Evolutionary conservation across 345 rosid species (phyloP).

Genomic region (sweet orange (Citrus sinensis)): DNA sequence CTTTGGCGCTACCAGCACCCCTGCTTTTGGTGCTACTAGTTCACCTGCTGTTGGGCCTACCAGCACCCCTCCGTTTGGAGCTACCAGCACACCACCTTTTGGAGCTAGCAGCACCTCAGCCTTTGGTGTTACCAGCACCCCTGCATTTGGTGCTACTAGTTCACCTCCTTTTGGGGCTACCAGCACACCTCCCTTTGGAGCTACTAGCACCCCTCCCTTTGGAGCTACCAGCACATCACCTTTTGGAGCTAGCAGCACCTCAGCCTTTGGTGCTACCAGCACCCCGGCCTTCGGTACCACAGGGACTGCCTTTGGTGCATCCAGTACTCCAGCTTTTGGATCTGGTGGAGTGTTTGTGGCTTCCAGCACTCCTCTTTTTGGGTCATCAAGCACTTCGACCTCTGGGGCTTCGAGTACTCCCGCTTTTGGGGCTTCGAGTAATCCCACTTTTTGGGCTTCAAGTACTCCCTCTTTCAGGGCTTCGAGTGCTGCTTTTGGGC

Average conservation of each 20-base stretch:
- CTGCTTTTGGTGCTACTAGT: conserved; percentile 33
- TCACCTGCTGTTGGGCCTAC: too few relatives aligned
- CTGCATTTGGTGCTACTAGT: too few relatives aligned
- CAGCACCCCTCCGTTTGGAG: too few relatives aligned
- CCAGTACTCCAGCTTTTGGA: conserved; percentile 49
- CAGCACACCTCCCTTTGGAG: too few relatives aligned
- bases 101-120: too few relatives aligned
- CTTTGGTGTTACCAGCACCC: too few relatives aligned
- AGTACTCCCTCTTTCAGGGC: conserved; percentile 32
- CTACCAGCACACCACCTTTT: too few relatives aligned
- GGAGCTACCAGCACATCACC: conserved; percentile 35
- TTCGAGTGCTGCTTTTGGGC: conserved; percentile 37
- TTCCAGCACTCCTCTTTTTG: conserved; percentile 41
- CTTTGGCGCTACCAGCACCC: conserved; percentile 21
- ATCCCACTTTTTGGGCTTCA: conserved; percentile 31
- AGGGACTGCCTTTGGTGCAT: conserved; percentile 34
- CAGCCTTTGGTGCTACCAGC: conserved; percentile 38
- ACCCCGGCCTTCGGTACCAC: conserved; percentile 40
- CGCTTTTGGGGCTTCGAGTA: too few relatives aligned
- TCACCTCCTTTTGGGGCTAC: too few relatives aligned
- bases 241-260: conserved; percentile 46
- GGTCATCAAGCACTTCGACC: conserved; percentile 27
- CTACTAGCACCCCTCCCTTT: neutral
- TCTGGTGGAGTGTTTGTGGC: conserved; percentile 36
- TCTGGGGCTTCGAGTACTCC: conserved; percentile 36